Evolutionary conservation across 1,284 basidiomycete species (phyloP).

Genomic region (Trichosporon asahii): DNA sequence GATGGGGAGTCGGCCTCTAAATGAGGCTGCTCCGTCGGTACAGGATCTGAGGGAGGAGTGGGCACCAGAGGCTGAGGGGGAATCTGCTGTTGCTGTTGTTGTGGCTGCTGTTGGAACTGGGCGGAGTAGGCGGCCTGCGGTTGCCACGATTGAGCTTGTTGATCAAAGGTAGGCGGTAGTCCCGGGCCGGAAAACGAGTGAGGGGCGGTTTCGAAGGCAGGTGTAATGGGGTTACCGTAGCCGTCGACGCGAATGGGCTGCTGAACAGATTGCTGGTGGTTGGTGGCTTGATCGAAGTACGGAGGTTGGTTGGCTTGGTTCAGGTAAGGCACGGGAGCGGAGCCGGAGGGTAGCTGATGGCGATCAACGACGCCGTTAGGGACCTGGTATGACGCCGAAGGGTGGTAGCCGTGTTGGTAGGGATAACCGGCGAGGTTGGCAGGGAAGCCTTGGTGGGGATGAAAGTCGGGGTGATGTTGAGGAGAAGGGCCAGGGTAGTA

Average conservation of each 20-base stretch:
- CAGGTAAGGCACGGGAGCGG: constrained; percentile 8
- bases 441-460: constrained; percentile 8
- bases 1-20: neutral
- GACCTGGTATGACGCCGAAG: neutral
- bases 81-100: constrained; percentile 3
- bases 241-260: neutral
- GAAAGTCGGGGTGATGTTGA: neutral
- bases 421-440: neutral
- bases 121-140: neutral
- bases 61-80: neutral
- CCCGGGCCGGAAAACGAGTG: neutral
- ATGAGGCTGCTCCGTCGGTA: neutral
- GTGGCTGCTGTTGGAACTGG: constrained; percentile 6
- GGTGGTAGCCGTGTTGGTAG: neutral
- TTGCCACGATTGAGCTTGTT: constrained; percentile 13
- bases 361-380: constrained; percentile 4
- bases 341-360: neutral
- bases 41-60: neutral
- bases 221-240: constrained; percentile 5
- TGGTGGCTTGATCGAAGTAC: neutral
- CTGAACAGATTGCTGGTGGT: neutral
- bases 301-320: neutral
- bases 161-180: constrained; percentile 8
- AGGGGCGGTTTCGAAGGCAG: neutral
- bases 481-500: neutral